These are phyloP conservation scores for Ophiocordyceps camponoti-rufipedis DNA, from an alignment of 2,329 filamentous ascomycete species.

Conservation along the genomic window DNA sequence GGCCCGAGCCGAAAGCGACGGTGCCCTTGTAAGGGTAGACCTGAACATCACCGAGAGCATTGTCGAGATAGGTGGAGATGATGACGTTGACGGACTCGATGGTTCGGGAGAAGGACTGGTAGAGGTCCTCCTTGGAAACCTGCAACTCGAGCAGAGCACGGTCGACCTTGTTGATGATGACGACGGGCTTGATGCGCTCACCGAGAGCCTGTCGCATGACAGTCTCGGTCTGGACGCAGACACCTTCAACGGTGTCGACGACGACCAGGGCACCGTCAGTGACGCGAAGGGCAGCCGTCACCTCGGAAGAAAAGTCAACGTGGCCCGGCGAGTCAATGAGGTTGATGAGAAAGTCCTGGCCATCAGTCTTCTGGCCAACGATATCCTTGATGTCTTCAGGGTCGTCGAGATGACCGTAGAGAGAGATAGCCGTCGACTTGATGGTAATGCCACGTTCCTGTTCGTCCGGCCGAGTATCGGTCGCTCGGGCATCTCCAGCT, in stretches of 20 bases:
- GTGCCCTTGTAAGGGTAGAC: slow-evolving; percentile 97
- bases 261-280: slow-evolving; percentile 99
- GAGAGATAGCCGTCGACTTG: slow-evolving; percentile 99
- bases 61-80: slow-evolving; percentile 98
- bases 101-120: slow-evolving; percentile 98
- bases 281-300: slow-evolving; percentile 98
- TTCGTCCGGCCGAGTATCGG: slow-evolving; percentile 92
- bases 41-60: slow-evolving; percentile 91
- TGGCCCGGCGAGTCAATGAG: slow-evolving; percentile 99
- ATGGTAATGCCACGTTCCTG: slow-evolving; percentile 99
- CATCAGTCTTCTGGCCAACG: slow-evolving; percentile 67
- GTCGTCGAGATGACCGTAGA: slow-evolving; percentile 71
- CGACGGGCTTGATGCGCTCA: slow-evolving; percentile 99
- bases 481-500: slow-evolving; percentile 89
- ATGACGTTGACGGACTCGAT: slow-evolving; percentile 99
- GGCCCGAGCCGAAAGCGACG: slow-evolving; percentile 97
- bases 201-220: slow-evolving; percentile 96
- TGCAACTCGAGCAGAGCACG: slow-evolving; percentile 98
- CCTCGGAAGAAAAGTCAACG: slow-evolving; percentile 99
- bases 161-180: slow-evolving; percentile 99
- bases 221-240: slow-evolving; percentile 99
- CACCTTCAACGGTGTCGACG: slow-evolving; percentile 99
- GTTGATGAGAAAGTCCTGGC: slow-evolving; percentile 99
- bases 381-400: slow-evolving; percentile 91
- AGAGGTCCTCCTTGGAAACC: slow-evolving; percentile 96